These are phyloP conservation scores for Glycine soja DNA, from an alignment of 306 rosid species.

Conservation along the genomic window DNA sequence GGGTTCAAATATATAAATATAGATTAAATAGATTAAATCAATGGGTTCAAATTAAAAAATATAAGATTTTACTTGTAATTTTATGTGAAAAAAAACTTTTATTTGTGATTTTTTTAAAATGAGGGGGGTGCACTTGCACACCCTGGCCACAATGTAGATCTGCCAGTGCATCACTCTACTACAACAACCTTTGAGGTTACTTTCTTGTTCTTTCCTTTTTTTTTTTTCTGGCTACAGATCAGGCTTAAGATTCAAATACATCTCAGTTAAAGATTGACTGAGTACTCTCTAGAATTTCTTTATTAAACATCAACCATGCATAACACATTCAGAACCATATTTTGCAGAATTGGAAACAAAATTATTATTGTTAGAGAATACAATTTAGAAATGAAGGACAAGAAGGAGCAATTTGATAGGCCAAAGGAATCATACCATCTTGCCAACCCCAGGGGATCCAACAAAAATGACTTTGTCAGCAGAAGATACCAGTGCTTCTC, in stretches of 20 bases:
- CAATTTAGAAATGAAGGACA: constrained; percentile 23
- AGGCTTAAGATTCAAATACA: constrained; percentile 32
- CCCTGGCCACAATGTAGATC: too few species aligned
- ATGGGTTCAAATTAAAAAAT: too few species aligned
- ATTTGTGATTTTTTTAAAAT: too few species aligned
- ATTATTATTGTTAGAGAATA: neutral
- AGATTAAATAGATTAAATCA: too few species aligned
- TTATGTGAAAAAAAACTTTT: too few species aligned
- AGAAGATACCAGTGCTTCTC: constrained; percentile 92
- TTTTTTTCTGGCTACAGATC: neutral
- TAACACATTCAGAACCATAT: constrained; percentile 21
- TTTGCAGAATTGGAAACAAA: constrained; percentile 36
- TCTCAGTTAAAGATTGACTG: constrained; percentile 23
- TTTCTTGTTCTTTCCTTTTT: neutral
- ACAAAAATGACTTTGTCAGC: constrained; percentile 95
- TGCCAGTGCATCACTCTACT: neutral
- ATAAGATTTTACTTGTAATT: too few species aligned
- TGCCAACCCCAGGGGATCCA: constrained; percentile 98
- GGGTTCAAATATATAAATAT: too few species aligned
- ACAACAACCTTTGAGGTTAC: constrained; percentile 24
- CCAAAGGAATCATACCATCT: constrained; percentile 74
- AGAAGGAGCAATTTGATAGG: constrained; percentile 35
- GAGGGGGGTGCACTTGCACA: too few species aligned
- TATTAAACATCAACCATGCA: constrained; percentile 26
- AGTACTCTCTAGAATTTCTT: constrained; percentile 27